Evolutionary conservation across 2,329 filamentous ascomycete species (phyloP).

Genomic region (Diplocarpon rosae): DNA sequence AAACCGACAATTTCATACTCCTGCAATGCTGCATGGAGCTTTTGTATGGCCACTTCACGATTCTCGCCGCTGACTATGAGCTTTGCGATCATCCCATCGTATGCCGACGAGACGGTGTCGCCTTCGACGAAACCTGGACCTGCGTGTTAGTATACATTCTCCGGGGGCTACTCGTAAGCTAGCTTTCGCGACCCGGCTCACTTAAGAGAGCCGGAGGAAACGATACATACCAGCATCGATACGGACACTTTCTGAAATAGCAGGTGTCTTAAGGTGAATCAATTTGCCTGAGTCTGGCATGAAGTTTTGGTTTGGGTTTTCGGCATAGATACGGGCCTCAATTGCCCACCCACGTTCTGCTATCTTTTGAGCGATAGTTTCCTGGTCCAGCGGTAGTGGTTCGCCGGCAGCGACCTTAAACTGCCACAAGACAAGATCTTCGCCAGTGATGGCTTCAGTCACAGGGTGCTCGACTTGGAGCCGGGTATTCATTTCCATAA

Average conservation of each 20-base stretch:
- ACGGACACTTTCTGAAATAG: conserved; percentile 59
- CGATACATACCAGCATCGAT: conserved; percentile 63
- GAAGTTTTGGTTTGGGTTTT: conserved; percentile 86
- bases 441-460: conserved; percentile 66
- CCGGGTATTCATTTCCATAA: conserved; percentile 76
- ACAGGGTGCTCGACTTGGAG: conserved; percentile 96
- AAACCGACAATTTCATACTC: conserved; percentile 89
- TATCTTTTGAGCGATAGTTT: conserved; percentile 59
- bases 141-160: too few relatives aligned
- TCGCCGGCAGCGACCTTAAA: conserved; percentile 71
- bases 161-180: too few relatives aligned
- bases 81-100: conserved; percentile 98
- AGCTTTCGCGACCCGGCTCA: too few relatives aligned
- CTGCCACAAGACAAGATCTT: conserved; percentile 89
- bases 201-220: too few relatives aligned
- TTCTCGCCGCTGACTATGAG: conserved; percentile 79
- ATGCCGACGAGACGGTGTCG: conserved; percentile 85
- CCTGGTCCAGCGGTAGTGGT: conserved; percentile 54
- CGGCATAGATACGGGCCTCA: conserved; percentile 92
- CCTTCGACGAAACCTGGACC: conserved; percentile 58
- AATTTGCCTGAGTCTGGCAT: conserved; percentile 87
- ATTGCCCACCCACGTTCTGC: conserved; percentile 72
- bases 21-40: conserved; percentile 67
- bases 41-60: conserved; percentile 71
- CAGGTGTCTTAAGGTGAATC: conserved; percentile 68